These are phyloP conservation scores for Rhizopogon vinicolor DNA, from an alignment of 768 basidiomycete species.

Conservation along the genomic window DNA sequence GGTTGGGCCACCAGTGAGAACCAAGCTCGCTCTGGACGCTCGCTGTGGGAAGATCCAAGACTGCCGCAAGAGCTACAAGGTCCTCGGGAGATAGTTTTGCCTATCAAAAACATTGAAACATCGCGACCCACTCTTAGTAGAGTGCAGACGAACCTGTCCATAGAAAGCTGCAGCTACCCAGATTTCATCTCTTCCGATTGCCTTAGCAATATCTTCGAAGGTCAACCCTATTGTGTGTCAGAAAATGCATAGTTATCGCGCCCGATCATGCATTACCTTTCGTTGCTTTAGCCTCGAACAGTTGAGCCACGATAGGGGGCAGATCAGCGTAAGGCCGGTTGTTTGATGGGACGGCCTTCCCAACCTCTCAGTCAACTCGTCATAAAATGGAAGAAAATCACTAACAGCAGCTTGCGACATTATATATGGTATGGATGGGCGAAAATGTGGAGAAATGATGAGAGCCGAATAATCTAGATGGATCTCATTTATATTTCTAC, in stretches of 20 bases:
- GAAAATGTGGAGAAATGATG: not conserved
- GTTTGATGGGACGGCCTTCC: conserved; percentile 38
- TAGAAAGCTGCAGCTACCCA: conserved; percentile 84
- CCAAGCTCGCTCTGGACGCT: conserved; percentile 46
- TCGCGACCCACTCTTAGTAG: not conserved
- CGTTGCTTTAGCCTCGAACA: conserved; percentile 65
- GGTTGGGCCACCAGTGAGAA: conserved; percentile 70
- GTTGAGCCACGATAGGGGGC: conserved; percentile 40
- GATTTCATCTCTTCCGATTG: conserved; percentile 68
- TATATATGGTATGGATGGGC: conserved; percentile 5
- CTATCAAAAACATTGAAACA: conserved; percentile 26
- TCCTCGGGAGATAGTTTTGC: conserved; percentile 67
- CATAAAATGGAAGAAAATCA: conserved; percentile 2
- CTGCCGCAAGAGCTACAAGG: conserved; percentile 42
- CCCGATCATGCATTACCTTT: conserved; percentile 40
- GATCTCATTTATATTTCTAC: conserved; percentile 13
- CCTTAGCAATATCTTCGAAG: conserved; percentile 64
- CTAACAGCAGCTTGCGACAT: conserved; percentile 38
- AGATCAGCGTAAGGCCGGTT: conserved; percentile 45
- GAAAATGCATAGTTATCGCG: not conserved
- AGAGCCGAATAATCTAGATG: not conserved
- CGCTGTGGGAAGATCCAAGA: conserved; percentile 43
- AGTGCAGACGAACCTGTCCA: conserved; percentile 51
- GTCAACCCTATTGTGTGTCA: conserved; percentile 44
- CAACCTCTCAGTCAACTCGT: not conserved